phyloP scores from a whole-genome alignment of 495 filamentous ascomycete species.

The Glarea lozoyensis region DNA sequence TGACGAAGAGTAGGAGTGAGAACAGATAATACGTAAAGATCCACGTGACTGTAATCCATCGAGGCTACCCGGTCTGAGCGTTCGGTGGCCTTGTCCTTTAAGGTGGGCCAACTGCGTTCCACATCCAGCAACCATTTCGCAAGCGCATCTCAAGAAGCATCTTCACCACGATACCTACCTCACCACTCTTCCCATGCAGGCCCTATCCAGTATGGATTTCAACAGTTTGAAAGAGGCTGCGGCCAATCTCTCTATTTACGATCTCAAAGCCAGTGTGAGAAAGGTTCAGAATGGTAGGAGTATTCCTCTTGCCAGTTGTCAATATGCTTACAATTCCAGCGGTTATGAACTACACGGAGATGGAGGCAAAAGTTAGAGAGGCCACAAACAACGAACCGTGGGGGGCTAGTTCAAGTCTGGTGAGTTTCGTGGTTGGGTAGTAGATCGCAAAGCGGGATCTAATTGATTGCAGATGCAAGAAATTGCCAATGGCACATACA shows the following conservation, averaged over 20 bases:
- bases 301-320: conserved; percentile 4
- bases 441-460: not conserved
- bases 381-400: conserved; percentile 97
- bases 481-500: conserved; percentile 95
- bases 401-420: conserved; percentile 35
- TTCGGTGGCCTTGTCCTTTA: no score
- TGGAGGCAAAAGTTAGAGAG: conserved; percentile 97
- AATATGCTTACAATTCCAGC: conserved; percentile 41
- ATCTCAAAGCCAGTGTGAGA: conserved; percentile 92
- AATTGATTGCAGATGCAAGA: conserved; percentile 58
- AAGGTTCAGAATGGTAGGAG: conserved; percentile 95
- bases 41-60: no score
- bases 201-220: conserved; percentile 73
- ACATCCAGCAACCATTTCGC: no score
- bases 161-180: no score
- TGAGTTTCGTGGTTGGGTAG: not conserved
- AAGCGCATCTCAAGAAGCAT: no score
- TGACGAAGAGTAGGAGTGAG: no score
- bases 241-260: conserved; percentile 90
- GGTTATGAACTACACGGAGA: conserved; percentile 99
- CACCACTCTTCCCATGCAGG: no score
- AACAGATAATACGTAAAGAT: no score
- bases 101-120: no score
- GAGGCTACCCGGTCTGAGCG: no score
- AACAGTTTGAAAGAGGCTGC: conserved; percentile 78